phyloP scores from a whole-genome alignment of 75 land plant species.

The Cryptomeria japonica region DNA sequence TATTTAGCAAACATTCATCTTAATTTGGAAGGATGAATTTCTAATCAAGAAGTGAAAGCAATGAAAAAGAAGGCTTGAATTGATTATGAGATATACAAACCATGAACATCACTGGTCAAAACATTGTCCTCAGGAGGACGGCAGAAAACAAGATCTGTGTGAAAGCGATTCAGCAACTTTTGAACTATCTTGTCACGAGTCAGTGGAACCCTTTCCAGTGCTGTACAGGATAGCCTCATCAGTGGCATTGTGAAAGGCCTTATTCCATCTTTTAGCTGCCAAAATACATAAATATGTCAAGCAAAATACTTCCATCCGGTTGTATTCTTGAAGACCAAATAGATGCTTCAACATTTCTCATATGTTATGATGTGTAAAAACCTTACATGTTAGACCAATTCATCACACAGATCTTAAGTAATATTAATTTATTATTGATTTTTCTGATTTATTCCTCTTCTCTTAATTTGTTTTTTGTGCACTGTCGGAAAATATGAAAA shows the following conservation, averaged over 20 bases:
- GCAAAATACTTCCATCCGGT: not conserved
- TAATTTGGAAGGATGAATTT: not conserved
- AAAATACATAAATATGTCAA: constrained; percentile 13
- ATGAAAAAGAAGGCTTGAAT: not conserved
- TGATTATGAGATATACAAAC: constrained; percentile 17
- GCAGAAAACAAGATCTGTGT: constrained; percentile 82
- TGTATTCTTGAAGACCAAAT: not conserved
- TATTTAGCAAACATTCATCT: not conserved
- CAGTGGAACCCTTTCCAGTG: constrained; percentile 84
- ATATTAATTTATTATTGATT: too few species aligned
- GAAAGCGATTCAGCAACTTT: constrained; percentile 64
- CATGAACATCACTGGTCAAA: constrained; percentile 43
- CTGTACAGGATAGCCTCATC: constrained; percentile 92
- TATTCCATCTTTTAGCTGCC: constrained; percentile 84
- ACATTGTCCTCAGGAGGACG: constrained; percentile 69
- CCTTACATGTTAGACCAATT: not conserved
- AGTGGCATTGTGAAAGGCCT: constrained; percentile 97
- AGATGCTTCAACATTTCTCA: not conserved
- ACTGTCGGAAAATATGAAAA: too few species aligned
- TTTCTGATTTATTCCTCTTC: not conserved
- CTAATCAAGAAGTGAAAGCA: not conserved
- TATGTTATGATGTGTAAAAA: not conserved
- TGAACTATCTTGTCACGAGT: constrained; percentile 68
- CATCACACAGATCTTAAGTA: not conserved
- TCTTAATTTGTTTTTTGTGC: too few species aligned